Base-by-base conservation (phyloP, 1,284 basidiomycete genomes). In the Pterulicium gracile region DNA sequence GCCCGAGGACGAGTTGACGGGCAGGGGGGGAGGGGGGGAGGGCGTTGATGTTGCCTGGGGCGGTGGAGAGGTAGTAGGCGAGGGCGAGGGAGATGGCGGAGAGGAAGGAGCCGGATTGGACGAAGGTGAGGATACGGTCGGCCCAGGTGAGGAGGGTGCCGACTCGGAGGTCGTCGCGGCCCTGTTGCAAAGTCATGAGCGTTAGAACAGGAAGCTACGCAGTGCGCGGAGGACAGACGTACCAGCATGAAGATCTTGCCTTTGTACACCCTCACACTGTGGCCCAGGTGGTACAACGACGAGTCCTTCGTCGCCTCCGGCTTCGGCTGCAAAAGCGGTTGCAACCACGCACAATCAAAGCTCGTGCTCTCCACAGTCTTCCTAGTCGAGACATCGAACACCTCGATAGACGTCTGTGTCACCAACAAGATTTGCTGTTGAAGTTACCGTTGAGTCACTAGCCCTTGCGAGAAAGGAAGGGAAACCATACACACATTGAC, bases 71-170 rank as follows among this genome's bases (percentile, higher is more conserved):
- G 59, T 93, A 94, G 63, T 95, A 98, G 0, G 78, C 72, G 17
- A 88, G 77, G 0, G 88, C 79, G 14, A 95, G 70, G 44, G 92
- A 83, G 53, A 98, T 96, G 1, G 96, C 95, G 40, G 75, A 79
- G 14, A 98, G 69, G 60, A 97, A 94, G 57, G 97, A 85, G 22
- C 93, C 92, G 3, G 75, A 70, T 57, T 91, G 76, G 20, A 98
- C 94, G 45, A 85, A 79, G 3, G 80, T 72, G 22, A 98, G 68
- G 18, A 98, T 82, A 18, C 88, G 81, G 60, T 98, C 94, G 7
- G 95, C 92, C 96, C 96, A 99, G 1, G 92, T 91, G 40, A 95
- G 69, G 19, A 98, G 69, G 0, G 87, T 90, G 21, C 93, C 96
- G 0, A 88, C 89, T 58, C 80, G 75, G 1, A 98, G 55, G 48